phyloP scores from a whole-genome alignment of 1,284 basidiomycete genomes.

The Fistulina hepatica region DNA sequence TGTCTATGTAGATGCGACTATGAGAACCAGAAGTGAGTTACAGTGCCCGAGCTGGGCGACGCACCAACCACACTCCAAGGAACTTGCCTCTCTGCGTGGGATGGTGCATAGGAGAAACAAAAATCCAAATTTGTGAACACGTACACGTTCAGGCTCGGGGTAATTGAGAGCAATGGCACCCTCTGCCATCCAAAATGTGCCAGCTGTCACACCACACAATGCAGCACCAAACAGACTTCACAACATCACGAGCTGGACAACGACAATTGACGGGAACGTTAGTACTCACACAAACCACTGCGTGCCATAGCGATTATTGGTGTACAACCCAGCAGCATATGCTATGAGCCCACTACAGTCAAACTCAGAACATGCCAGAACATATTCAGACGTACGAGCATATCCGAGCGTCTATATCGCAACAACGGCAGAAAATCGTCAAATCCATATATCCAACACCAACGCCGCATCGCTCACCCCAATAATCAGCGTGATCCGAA shows the following conservation, averaged over 20 bases:
- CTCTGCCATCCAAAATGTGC: slow-evolving; percentile 13
- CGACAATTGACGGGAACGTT: too few relatives aligned
- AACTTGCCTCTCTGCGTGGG: slow-evolving; percentile 12
- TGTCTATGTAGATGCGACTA: background rate
- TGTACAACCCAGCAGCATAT: slow-evolving; percentile 13
- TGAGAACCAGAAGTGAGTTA: background rate
- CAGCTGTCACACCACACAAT: slow-evolving; percentile 13
- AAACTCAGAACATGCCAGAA: background rate
- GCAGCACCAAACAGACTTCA: slow-evolving; percentile 13
- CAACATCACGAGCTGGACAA: too few relatives aligned
- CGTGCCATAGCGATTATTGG: slow-evolving; percentile 12
- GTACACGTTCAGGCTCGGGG: slow-evolving; percentile 12
- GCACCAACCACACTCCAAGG: slow-evolving; percentile 12
- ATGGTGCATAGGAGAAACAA: too few relatives aligned
- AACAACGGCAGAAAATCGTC: background rate
- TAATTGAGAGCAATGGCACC: slow-evolving; percentile 13
- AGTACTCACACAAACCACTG: slow-evolving; percentile 14
- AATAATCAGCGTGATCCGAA: slow-evolving; percentile 6
- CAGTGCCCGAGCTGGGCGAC: background rate
- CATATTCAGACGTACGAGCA: slow-evolving; percentile 1
- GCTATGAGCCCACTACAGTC: slow-evolving; percentile 8
- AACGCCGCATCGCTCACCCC: too few relatives aligned
- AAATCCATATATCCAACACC: background rate
- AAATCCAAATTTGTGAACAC: too few relatives aligned
- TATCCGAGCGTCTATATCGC: slow-evolving; percentile 1